A percentile compares a stretch with the other conserved stretches of the same genome.
Evolutionary conservation across 495 filamentous ascomycete species (phyloP).

Genomic region (Aspergillus homomorphus): DNA sequence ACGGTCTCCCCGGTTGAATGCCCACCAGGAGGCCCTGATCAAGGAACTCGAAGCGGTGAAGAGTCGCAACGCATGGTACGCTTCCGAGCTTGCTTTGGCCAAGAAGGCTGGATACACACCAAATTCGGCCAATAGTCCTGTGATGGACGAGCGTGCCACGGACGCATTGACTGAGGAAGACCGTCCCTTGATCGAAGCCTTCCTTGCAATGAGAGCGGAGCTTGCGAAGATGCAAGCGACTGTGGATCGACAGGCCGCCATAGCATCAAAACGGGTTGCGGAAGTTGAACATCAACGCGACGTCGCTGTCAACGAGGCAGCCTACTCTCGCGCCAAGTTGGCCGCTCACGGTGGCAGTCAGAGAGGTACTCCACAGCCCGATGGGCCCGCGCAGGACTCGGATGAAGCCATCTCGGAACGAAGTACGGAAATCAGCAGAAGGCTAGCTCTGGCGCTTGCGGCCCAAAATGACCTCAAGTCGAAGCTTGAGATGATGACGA

Average conservation of each 20-base stretch:
- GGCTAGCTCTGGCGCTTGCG: constrained; percentile 76
- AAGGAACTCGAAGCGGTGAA: constrained; percentile 81
- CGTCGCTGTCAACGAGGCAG: constrained; percentile 84
- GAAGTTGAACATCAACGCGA: constrained; percentile 92
- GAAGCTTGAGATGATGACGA: constrained; percentile 60
- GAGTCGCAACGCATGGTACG: constrained; percentile 93
- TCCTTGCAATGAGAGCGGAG: constrained; percentile 85
- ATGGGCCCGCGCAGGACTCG: constrained; percentile 52
- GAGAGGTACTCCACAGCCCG: constrained; percentile 66
- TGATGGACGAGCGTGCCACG: constrained; percentile 68
- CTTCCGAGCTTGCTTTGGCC: constrained; percentile 87
- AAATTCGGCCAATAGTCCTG: constrained; percentile 66
- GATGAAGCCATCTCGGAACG: constrained; percentile 60
- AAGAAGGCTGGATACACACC: constrained; percentile 82
- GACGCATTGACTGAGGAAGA: constrained; percentile 88
- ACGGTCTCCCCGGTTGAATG: constrained; percentile 42
- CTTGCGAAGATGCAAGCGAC: constrained; percentile 72
- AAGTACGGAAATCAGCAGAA: constrained; percentile 71
- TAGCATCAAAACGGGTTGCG: constrained; percentile 84
- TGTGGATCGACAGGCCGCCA: constrained; percentile 77
- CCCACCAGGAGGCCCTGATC: constrained; percentile 55
- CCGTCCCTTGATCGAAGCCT: constrained; percentile 84
- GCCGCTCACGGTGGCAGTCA: constrained; percentile 77
- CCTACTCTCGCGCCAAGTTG: constrained; percentile 89
- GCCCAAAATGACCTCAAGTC: constrained; percentile 71